Evolutionary conservation across 352 stramenopile species (phyloP).

Genomic region (Globisporangium paroecandrum): DNA sequence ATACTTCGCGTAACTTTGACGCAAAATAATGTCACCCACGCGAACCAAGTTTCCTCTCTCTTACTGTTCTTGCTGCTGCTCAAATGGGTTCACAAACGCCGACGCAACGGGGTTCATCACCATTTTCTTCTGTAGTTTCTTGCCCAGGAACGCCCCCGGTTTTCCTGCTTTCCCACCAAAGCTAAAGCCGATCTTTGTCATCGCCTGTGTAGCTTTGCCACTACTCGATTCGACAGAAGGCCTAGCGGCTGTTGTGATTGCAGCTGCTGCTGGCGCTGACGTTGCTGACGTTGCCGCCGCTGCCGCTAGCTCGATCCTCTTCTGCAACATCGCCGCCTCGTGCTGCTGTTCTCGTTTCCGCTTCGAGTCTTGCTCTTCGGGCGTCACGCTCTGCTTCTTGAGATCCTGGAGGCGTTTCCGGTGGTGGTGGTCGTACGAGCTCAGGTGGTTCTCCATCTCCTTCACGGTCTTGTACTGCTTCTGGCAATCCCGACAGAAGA

Average conservation of each 20-base stretch:
- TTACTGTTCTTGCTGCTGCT: background rate
- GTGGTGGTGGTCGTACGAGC: constrained; percentile 76
- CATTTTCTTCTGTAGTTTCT: constrained; percentile 10
- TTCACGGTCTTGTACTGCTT: constrained; percentile 72
- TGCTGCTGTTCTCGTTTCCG: constrained; percentile 34
- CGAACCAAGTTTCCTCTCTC: background rate
- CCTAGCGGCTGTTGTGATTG: background rate
- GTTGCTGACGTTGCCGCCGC: constrained; percentile 5
- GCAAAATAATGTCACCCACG: background rate
- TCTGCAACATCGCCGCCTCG: constrained; percentile 33
- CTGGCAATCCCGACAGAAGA: constrained; percentile 53
- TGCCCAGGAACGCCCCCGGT: background rate
- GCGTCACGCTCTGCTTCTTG: constrained; percentile 21
- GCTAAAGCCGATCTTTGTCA: constrained; percentile 27
- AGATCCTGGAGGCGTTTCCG: constrained; percentile 45
- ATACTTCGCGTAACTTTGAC: background rate
- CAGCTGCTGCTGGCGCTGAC: background rate
- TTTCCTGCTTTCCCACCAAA: constrained; percentile 30
- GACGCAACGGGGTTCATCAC: background rate
- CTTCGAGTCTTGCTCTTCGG: constrained; percentile 26
- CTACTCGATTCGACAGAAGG: background rate
- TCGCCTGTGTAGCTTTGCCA: background rate
- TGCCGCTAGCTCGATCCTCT: constrained; percentile 27
- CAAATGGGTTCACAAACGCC: constrained; percentile 9
- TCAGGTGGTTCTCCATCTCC: constrained; percentile 73